phyloP scores from a whole-genome alignment of 2,329 filamentous ascomycete species.

The Blastomyces percursus region DNA sequence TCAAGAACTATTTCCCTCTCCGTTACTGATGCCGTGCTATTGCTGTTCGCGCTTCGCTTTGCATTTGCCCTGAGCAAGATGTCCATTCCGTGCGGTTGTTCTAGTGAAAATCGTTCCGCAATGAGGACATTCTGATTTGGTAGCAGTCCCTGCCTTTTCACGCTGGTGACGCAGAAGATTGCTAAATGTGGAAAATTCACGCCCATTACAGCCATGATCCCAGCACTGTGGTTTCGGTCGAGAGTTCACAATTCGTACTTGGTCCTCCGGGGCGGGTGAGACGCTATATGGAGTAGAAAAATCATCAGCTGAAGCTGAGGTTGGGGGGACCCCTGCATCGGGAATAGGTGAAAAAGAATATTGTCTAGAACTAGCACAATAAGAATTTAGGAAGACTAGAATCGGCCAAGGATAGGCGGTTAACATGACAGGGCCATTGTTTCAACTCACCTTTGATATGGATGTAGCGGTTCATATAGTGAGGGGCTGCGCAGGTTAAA shows the following conservation, averaged over 20 bases:
- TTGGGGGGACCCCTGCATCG: neutral
- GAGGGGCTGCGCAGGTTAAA: neutral
- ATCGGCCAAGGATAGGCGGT: neutral
- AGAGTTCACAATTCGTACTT: constrained; percentile 60
- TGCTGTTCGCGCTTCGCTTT: constrained; percentile 42
- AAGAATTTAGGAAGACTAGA: neutral
- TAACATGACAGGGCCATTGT: neutral
- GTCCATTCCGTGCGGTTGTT: constrained; percentile 78
- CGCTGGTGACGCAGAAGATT: constrained; percentile 86
- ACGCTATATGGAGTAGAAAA: constrained; percentile 5
- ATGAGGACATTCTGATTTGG: constrained; percentile 79
- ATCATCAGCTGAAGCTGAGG: constrained; percentile 1
- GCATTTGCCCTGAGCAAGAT: constrained; percentile 80
- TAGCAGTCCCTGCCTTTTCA: constrained; percentile 83
- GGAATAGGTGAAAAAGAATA: neutral
- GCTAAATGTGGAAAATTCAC: constrained; percentile 93
- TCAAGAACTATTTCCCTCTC: neutral
- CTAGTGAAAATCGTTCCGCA: constrained; percentile 90
- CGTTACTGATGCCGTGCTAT: neutral
- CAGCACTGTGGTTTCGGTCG: constrained; percentile 92
- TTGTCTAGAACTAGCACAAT: neutral
- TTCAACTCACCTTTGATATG: constrained; percentile 3
- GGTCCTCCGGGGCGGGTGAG: constrained; percentile 31
- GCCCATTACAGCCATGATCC: constrained; percentile 93
- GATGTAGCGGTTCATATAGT: neutral